These are phyloP conservation scores for Aspergillus sp. DNA, from an alignment of 2,329 filamentous ascomycete genomes.

Conservation along the genomic window DNA sequence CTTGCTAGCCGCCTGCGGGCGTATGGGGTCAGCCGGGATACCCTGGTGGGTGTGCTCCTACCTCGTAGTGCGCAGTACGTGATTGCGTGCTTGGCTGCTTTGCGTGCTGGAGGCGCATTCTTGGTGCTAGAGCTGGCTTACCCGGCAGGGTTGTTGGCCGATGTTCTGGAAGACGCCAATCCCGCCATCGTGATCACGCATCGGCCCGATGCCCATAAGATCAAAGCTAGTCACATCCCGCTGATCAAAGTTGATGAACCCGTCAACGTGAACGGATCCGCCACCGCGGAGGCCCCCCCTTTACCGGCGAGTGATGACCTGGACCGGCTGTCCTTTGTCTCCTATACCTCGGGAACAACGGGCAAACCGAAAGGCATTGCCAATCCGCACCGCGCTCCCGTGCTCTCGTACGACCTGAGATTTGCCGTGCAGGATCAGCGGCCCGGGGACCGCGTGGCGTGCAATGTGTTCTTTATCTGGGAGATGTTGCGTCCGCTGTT, in stretches of 20 bases:
- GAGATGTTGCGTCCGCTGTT: conserved; percentile 70
- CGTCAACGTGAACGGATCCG: conserved; percentile 27
- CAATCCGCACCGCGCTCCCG: conserved; percentile 66
- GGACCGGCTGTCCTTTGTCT: conserved; percentile 69
- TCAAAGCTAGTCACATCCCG: conserved; percentile 50
- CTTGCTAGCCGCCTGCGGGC: conserved; percentile 57
- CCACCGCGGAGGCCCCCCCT: conserved; percentile 40
- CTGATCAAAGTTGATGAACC: conserved; percentile 57
- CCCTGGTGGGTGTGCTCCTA: conserved; percentile 66
- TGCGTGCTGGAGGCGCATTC: conserved; percentile 71
- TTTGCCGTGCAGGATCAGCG: conserved; percentile 61
- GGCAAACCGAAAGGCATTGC: conserved; percentile 75
- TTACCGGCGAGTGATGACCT: conserved; percentile 59
- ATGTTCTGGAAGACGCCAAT: conserved; percentile 67
- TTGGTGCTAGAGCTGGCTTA: conserved; percentile 74
- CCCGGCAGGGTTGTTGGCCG: conserved; percentile 62
- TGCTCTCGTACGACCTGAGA: conserved; percentile 64
- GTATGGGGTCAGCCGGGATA: conserved; percentile 63
- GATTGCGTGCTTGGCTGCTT: conserved; percentile 67
- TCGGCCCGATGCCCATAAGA: conserved; percentile 54
- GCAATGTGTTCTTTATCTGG: conserved; percentile 83
- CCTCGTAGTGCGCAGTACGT: conserved; percentile 71
- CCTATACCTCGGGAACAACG: conserved; percentile 70
- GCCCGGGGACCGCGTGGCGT: conserved; percentile 70
- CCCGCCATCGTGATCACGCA: conserved; percentile 65